phyloP scores from a whole-genome alignment of 495 filamentous ascomycete genomes.

The Neurospora sp. region DNA sequence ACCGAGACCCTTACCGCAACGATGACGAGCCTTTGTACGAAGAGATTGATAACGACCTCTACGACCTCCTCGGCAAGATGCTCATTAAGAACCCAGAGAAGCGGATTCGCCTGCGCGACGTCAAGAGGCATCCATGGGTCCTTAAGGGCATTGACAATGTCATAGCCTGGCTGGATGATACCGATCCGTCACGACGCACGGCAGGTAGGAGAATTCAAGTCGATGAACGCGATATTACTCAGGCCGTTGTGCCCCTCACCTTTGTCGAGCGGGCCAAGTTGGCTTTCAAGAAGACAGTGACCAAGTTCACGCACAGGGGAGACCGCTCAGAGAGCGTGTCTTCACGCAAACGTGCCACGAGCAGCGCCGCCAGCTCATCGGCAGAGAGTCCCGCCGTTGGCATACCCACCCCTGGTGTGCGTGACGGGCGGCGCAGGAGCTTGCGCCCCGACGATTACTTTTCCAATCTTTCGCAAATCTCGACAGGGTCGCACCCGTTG shows the following conservation, averaged over 20 bases:
- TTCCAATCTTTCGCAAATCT: conserved; percentile 28
- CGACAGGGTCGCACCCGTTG: conserved; percentile 60
- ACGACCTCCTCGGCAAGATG: conserved; percentile 71
- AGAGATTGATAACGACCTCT: conserved; percentile 69
- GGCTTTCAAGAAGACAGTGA: conserved; percentile 55
- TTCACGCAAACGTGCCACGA: conserved; percentile 43
- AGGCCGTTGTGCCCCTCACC: conserved; percentile 80
- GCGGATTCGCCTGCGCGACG: conserved; percentile 80
- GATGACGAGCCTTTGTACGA: conserved; percentile 74
- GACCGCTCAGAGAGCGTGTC: conserved; percentile 43
- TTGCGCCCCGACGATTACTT: conserved; percentile 63
- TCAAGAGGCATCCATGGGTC: conserved; percentile 95
- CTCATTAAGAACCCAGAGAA: conserved; percentile 81
- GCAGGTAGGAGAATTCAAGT: conserved; percentile 89
- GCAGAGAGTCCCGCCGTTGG: conserved; percentile 31
- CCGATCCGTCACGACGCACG: conserved; percentile 70
- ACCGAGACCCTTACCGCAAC: conserved; percentile 37
- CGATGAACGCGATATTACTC: conserved; percentile 77
- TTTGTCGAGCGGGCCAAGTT: conserved; percentile 69
- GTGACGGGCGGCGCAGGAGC: conserved; percentile 54
- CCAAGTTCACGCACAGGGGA: conserved; percentile 50
- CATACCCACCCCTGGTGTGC: conserved; percentile 26
- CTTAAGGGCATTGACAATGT: conserved; percentile 68
- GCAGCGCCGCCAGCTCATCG: conserved; percentile 47
- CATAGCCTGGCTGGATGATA: conserved; percentile 79